Base-by-base conservation (phyloP, 208 protist genomes). In the Vickermania ingenoplastis region DNA sequence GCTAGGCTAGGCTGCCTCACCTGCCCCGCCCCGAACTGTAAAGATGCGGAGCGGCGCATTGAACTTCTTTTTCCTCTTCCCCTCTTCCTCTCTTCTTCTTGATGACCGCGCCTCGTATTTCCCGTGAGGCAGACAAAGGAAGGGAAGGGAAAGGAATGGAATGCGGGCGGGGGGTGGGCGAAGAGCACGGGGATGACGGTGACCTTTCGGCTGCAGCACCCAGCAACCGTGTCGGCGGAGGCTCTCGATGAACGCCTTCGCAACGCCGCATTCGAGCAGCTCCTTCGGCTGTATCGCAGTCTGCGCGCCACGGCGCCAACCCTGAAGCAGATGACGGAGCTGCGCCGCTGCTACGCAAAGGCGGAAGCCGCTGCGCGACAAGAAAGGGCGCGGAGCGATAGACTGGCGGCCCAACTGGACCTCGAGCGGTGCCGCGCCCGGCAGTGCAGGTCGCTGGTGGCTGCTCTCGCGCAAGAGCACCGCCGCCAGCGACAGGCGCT, bases 401-500 rank as follows among this genome's bases (percentile, higher is more conserved):
- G 36, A 7, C 36, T 45, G 11, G 36, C 7, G 17, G 36, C 11
- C 7, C 36, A 17, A n/a, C 36, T 45, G 36, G 17, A 17, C 11
- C 36, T 7, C 11, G 36, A 45, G 36, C 7, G 7, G 36, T n/a
- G 11, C 17, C 36, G 36, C 7, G 17, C 36, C 11, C 36, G 17
- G 11, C 36, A 17, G 11, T 17, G 17, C 36, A 17, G 17, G 36
- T n/a, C 11, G 11, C 7, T 45, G 11, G 36, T 45, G 11, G 78
- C 81, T 14, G 85, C 85, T 49, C 88, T 92, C 31, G 73, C 86
- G 11, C 81, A 89, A 31, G 85, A 89, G 53, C 88, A 92, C 63
- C 87, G 89, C 58, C 88, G 84, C 55, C 81, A 92, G 68, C 88
- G 81, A 71, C 81, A 92, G 61, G 81, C 81, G 21, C 88, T 85